Evolutionary conservation across 257 asterid species (phyloP), one percentile per base, ranked within the genome.

Genomic region (Jaltomata sinuosa): DNA sequence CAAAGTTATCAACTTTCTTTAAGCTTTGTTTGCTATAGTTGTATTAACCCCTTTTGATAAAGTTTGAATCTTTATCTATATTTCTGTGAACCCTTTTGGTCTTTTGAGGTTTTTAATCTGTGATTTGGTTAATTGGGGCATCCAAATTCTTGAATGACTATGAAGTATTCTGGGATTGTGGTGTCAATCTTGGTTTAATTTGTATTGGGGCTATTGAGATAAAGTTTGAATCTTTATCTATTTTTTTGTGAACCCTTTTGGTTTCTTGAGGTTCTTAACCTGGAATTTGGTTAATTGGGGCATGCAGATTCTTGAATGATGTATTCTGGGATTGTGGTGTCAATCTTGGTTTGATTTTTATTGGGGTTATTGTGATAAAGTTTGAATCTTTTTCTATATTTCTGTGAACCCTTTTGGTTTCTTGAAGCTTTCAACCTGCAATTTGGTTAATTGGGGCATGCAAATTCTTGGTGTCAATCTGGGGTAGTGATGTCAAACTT

Each of bases 111-210:
- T 38, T n/a, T 25, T 10, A n/a, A 6, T 4, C 12, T 5, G 11
- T 11, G 14, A 3, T 64, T 14, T 64, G 10, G 32, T 27, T 29
- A 27, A 4, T 64, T 64, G 42, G 40, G 38, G 72, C 22, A 64
- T 64, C 42, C 42, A 78, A 16, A 55, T 29, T 61, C 52, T 67
- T 83, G 74, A 83, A 85, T 54, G 84, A 85, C 7, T 81, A 85
- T 85, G 88, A 83, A 29, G 10, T 50, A 15, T 64, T 64, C 21
- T 81, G 72, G 40, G 6, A 52, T 85, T 8, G 36, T 85, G 84
- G 85, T 32, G 72, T 29, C 71, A 64, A 31, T 64, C 22, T 29
- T 31, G 42, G 72, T 29, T 64, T 64, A 42, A 42, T 64, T 64
- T 29, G 2, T 45, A 45, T 25, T 59, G 68, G 15, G 11, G 32